These are phyloP conservation scores for Solanum chacoense DNA, from an alignment of 305 asterid species.

Conservation along the genomic window DNA sequence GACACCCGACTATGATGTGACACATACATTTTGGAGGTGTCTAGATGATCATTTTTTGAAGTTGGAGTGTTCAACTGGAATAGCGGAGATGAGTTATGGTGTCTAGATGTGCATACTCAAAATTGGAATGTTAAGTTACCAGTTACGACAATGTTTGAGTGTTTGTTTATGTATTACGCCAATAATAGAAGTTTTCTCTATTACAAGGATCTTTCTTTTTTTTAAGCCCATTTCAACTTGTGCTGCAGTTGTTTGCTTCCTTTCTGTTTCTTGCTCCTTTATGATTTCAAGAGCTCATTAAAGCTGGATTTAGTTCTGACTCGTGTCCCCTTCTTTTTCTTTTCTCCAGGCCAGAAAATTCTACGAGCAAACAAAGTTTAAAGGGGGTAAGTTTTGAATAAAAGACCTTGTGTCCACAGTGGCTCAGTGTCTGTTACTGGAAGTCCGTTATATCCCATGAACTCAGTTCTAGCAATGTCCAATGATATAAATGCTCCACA, in stretches of 20 bases:
- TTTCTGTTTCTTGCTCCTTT: not conserved
- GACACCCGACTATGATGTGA: not conserved
- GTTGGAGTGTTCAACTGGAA: not conserved
- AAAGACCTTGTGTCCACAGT: not conserved
- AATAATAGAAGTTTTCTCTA: not conserved
- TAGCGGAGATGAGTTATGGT: not conserved
- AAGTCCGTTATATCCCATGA: not conserved
- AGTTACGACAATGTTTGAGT: not conserved
- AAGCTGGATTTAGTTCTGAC: not conserved
- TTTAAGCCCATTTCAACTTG: not conserved
- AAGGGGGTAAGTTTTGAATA: conserved; percentile 54
- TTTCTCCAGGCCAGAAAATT: conserved; percentile 65
- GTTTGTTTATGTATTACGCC: not conserved
- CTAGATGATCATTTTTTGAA: not conserved
- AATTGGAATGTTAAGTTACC: not conserved
- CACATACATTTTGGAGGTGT: not conserved
- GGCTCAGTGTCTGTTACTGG: not conserved
- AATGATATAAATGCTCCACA: not conserved
- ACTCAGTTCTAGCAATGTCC: not conserved
- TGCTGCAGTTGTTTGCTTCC: not conserved
- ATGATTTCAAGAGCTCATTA: not conserved
- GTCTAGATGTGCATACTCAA: not conserved
- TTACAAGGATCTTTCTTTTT: not conserved
- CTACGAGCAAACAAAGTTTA: conserved; percentile 72
- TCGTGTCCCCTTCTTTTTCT: not conserved